Base-by-base conservation (phyloP, 805 yeast species). In the Spathaspora sp. region DNA sequence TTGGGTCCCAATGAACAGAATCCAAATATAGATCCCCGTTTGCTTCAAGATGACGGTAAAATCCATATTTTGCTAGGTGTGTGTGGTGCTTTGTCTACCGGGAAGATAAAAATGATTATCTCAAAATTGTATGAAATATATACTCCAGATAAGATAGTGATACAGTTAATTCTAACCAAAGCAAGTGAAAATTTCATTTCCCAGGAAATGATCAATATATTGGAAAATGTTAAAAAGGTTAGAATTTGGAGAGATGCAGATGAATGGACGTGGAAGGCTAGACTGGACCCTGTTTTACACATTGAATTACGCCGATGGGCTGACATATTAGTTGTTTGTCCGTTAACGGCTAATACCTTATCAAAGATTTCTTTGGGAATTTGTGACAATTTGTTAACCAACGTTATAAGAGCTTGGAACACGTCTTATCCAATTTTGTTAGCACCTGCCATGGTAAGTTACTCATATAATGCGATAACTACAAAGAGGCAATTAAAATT, bases 261-360 rank as follows among this genome's bases (percentile, higher is more conserved):
- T 58, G 86, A 81, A 64, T 81, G 86, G 86, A 82, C 86, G n/a
- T 93, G 97, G 87, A 84, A 85, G 59, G 69, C 76, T 44, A 78
- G 96, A 55, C 76, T 85, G 50, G 98, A 94, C 67, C 97, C 98
- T 1, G 96, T 94, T 38, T 75, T 94, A 57, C 98, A 93, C 70
- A 91, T 93, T 58, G 98, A 94, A 70, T 75, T 93, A 53, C 83
- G 98, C 54, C 83, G 96, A 56, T 93, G 98, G 98, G 98, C 98
- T 1, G 97, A 93, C 69, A 83, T 94, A 43, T 76, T 94, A 47
- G 79, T 94, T 19, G 87, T 93, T 44, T 96, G 97, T n/a, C 99
- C 99, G 12, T 74, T 93, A 58, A 86, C 96, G 14, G 97, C 98
- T 5, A 94, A 94, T 67, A 87, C 98, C 0, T 73, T 93, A 47